Percentiles rank a stretch among this genome's conserved stretches.
These are phyloP conservation scores for Trichosanthes truncata DNA, from an alignment of 306 rosid genomes.

Conservation along the genomic window DNA sequence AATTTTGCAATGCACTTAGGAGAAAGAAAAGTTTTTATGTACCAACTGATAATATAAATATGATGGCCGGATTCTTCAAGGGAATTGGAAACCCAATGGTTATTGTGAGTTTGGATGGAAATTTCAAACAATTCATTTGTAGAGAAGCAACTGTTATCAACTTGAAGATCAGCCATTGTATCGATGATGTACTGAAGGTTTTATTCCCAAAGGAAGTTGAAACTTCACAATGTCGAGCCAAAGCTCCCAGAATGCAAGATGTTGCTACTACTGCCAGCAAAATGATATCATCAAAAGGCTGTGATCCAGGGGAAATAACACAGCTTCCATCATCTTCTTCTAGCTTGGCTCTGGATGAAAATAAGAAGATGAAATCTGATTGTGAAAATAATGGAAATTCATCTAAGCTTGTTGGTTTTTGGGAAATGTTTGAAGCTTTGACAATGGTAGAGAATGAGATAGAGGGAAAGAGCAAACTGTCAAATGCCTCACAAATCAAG, in stretches of 20 bases:
- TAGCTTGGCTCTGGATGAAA: neutral
- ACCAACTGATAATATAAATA: neutral
- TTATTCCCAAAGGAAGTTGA: constrained; percentile 22
- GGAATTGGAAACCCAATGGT: constrained; percentile 40
- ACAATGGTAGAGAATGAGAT: neutral
- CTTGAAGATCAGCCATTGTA: constrained; percentile 12
- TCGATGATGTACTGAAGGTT: constrained; percentile 12
- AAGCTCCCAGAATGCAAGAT: neutral
- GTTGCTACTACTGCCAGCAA: neutral
- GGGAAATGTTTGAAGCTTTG: constrained; percentile 17
- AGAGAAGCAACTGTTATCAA: constrained; percentile 33
- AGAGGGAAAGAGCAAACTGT: neutral
- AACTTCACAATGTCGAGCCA: neutral
- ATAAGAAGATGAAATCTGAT: neutral
- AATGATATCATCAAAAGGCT: neutral
- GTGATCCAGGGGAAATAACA: neutral
- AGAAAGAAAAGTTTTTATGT: constrained; percentile 3
- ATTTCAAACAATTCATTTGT: constrained; percentile 4
- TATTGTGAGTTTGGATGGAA: constrained; percentile 19
- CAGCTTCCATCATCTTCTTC: neutral
- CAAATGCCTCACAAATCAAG: neutral
- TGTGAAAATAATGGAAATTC: neutral
- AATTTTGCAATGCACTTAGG: constrained; percentile 21
- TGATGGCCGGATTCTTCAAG: constrained; percentile 36
- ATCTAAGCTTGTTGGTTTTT: neutral